Percentiles rank a stretch among this genome's conserved stretches.
Conservation (phyloP, 2,329 filamentous ascomycete species). For the Elsinoe arachidis region DNA sequence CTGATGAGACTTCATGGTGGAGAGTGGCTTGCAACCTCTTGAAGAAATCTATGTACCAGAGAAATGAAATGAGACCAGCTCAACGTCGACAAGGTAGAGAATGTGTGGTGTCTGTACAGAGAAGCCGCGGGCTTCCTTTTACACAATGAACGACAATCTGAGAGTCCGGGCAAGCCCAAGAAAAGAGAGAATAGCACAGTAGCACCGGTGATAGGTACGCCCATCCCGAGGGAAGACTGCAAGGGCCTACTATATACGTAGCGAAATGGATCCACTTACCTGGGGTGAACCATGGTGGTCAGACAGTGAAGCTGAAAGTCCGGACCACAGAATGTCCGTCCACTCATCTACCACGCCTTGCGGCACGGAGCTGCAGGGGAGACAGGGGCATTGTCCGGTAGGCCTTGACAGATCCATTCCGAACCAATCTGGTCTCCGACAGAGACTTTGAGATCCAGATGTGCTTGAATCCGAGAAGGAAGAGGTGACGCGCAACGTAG, state of each 20-base stretch:
- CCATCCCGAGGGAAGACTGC: neutral
- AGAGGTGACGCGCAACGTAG: neutral
- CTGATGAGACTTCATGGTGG: neutral
- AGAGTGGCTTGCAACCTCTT: neutral
- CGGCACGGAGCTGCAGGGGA: neutral
- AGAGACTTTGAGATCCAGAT: neutral
- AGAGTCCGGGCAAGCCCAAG: neutral
- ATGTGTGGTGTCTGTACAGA: neutral
- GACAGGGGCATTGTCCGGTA: neutral
- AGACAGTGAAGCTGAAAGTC: neutral
- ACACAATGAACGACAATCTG: neutral
- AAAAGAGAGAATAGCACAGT: neutral
- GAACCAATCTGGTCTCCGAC: neutral
- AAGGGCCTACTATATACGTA: conserved; percentile 8
- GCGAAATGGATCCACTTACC: neutral
- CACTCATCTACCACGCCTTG: conserved; percentile 1
- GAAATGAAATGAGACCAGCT: conserved; percentile 6
- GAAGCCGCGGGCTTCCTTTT: neutral
- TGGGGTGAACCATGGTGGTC: neutral
- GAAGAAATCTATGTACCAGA: neutral
- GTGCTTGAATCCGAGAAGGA: neutral
- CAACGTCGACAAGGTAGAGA: neutral
- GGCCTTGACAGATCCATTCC: neutral
- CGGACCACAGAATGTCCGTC: neutral
- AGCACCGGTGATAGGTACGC: neutral